Base-by-base conservation (phyloP, 768 basidiomycete species). In the Russula sp. region DNA sequence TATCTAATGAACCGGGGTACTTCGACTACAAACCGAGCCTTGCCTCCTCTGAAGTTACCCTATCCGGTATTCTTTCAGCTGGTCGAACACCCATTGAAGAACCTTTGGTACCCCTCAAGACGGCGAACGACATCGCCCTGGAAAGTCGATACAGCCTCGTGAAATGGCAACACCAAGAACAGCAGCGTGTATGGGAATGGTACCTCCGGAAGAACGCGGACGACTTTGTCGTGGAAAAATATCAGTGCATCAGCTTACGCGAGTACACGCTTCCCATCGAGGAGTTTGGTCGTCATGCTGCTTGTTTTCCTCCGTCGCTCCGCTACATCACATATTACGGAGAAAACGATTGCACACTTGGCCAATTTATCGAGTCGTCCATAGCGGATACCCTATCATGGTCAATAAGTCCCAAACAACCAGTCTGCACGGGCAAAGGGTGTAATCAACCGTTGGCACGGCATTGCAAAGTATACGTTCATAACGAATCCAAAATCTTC, bases 151-250 rank as follows among this genome's bases (percentile, higher is more conserved):
- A 89, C 43, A 81, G 80, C 50, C 76, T 84, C 41, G 74, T 90
- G 42, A 85, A 88, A 70, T 87, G 85, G 78, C 86, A 87, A 66
- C 90, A 94, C 59, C 87, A 88, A 66, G 93, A 96, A 67, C 88
- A 92, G 65, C 82, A 88, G 41, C 85, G 90, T 46, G 83, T 96
- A 34, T 98, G 95, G 94, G 90, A 93, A 68, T 97, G 93, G 94
- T 96, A 96, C 70, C 76, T 90, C 11, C 83, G 90, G 53, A 90
- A 92, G 74, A 93, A 94, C 70, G 70, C 76, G 13, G 90, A 93
- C 69, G 88, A 91, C 69, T 87, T 98, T 68, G 82, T 90, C 41
- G 90, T 95, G 45, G 92, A 93, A 71, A 91, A 93, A 71, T 97
- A 95, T 68, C 97, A 98, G 70, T 84, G 86, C 69, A 87, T 98